Evolutionary conservation across 2,329 filamentous ascomycete species (phyloP).

Genomic region (Didymella arachidicola): DNA sequence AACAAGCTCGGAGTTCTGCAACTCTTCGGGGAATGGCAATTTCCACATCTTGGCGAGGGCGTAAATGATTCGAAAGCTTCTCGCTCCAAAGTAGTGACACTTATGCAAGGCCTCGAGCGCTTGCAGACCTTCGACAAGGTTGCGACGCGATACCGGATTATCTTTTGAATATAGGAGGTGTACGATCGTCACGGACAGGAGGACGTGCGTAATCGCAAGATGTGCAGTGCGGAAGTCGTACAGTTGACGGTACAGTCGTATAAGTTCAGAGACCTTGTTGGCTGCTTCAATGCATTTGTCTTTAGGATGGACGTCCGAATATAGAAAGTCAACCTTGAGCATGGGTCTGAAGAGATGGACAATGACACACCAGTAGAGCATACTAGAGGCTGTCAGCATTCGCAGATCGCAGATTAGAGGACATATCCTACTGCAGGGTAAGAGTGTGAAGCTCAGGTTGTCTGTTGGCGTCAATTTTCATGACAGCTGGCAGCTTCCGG

Average conservation of each 20-base stretch:
- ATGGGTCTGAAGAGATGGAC: constrained; percentile 77
- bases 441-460: constrained; percentile 74
- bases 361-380: constrained; percentile 76
- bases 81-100: constrained; percentile 55
- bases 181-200: constrained; percentile 55
- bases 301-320: constrained; percentile 68
- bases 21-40: constrained; percentile 52
- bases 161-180: constrained; percentile 56
- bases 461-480: constrained; percentile 57
- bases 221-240: constrained; percentile 54
- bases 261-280: constrained; percentile 54
- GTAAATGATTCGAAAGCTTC: constrained; percentile 54
- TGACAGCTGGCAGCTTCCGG: constrained; percentile 68
- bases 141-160: constrained; percentile 44
- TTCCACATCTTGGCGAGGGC: constrained; percentile 55
- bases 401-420: not conserved
- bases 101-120: constrained; percentile 54
- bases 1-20: constrained; percentile 39
- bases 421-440: constrained; percentile 72
- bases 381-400: constrained; percentile 45
- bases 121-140: constrained; percentile 54
- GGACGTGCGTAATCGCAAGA: constrained; percentile 50
- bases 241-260: constrained; percentile 53
- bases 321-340: constrained; percentile 66
- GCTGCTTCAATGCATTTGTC: constrained; percentile 68